Conservation (phyloP, 225 moss, liverwort and hornwort species). For the Straminergon stramineum region DNA sequence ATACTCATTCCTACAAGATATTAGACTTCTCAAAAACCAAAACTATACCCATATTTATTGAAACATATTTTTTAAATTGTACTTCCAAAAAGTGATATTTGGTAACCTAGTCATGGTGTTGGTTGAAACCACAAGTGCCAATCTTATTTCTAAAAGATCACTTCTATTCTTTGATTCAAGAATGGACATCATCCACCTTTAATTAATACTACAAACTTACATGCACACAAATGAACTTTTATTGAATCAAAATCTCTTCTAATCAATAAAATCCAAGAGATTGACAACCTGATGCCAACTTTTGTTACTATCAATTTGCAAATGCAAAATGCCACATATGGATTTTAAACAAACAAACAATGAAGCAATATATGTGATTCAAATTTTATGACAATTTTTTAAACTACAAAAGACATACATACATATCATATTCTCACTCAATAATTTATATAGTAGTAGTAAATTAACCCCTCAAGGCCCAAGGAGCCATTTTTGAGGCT, state of each 20-base stretch:
- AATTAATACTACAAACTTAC: not conserved
- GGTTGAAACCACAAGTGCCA: not conserved
- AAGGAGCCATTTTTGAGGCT: no score
- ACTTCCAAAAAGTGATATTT: not conserved
- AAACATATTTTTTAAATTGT: not conserved
- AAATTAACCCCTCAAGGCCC: no score
- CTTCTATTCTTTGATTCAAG: not conserved
- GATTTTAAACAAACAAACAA: not conserved
- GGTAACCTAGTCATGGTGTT: not conserved
- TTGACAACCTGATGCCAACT: not conserved
- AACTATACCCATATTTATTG: no score
- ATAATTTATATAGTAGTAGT: not conserved
- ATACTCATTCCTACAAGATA: not conserved
- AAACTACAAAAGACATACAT: not conserved
- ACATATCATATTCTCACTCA: not conserved
- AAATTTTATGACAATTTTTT: not conserved
- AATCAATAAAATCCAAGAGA: not conserved
- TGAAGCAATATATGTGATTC: not conserved
- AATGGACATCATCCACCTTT: not conserved
- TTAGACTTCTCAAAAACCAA: not conserved
- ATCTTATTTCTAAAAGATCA: not conserved
- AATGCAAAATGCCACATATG: not conserved
- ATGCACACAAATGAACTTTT: not conserved
- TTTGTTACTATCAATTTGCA: not conserved
- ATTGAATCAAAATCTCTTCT: not conserved